Base-by-base conservation (phyloP, 1,284 basidiomycete species). In the Pulveroboletus ridleyi region DNA sequence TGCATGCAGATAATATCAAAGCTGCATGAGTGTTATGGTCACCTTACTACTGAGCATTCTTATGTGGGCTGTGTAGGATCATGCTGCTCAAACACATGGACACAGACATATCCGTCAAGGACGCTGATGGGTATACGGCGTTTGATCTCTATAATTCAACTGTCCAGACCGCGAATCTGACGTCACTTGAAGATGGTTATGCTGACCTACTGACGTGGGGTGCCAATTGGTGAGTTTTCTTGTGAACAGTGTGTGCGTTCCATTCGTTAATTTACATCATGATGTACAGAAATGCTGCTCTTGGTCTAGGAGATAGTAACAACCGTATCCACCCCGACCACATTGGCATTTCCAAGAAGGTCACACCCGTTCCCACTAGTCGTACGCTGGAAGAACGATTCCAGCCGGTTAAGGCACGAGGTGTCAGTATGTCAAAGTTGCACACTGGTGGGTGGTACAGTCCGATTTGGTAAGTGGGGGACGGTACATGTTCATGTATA, bases 61-160 rank as follows among this genome's bases (percentile, higher is more conserved):
- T 4, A 74, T 50, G 15, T 14, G 23, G 11, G 2, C 20, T 13
- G 29, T n/a, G 4, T 69, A 90, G 91, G 14, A 81, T 94, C 56
- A 80, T 96, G 22, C 82, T 99, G 10, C 80, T 96, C 52, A 88
- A 90, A 66, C 87, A 90, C 47, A 71, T 83, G 39, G 95, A 97
- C 72, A 88, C 88, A 23, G 95, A 99, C 72, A 78, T 83, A 0
- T 80, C 85, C 2, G 71, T 95, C 63, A 96, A 95, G 76, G 98
- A 99, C 73, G 76, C 82, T 47, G 97, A 99, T 73, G 97, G 96
- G 2, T 91, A 98, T 76, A 95, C 95, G 0, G 89, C 96, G 0
- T 96, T 96, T 69, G 97, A 99, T 73, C 80, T 99, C 35, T 99
- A 96, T 80, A 98, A 98, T 73, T 90, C 91, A 7, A 97, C 95